These are phyloP conservation scores for Xylaria sp. DNA, from an alignment of 2,329 filamentous ascomycete species.

Conservation along the genomic window DNA sequence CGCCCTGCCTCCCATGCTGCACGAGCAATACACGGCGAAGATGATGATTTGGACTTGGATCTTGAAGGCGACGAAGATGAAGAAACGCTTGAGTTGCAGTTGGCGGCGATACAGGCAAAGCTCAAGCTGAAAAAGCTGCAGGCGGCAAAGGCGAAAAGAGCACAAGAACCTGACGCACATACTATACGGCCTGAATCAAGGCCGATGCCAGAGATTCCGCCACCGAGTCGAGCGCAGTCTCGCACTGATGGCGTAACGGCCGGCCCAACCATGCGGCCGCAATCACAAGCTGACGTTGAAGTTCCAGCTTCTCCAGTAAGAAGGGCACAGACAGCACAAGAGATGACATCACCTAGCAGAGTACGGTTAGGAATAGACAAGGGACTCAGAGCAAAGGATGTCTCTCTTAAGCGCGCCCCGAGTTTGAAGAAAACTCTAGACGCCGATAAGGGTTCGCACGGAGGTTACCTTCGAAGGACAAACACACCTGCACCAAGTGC, in stretches of 20 bases:
- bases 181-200: conserved; percentile 32
- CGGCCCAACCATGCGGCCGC: conserved; percentile 40
- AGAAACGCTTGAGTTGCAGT: conserved; percentile 85
- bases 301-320: conserved; percentile 81
- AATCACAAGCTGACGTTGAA: conserved; percentile 64
- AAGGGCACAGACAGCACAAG: conserved; percentile 60
- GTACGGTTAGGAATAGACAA: conserved; percentile 90
- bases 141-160: conserved; percentile 63
- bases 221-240: conserved; percentile 40
- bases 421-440: conserved; percentile 55
- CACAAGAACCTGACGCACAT: conserved; percentile 35
- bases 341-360: conserved; percentile 80
- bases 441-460: conserved; percentile 46
- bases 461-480: conserved; percentile 59
- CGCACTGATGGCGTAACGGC: conserved; percentile 36
- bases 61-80: conserved; percentile 71
- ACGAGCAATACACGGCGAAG: conserved; percentile 33
- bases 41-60: conserved; percentile 51
- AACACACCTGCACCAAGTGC: conserved; percentile 52
- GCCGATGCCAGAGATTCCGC: conserved; percentile 37
- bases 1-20: conserved; percentile 39
- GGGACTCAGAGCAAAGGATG: conserved; percentile 79
- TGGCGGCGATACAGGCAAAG: conserved; percentile 89
- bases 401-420: conserved; percentile 83
- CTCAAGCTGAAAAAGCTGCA: conserved; percentile 89